Percentiles rank a stretch among this genome's conserved stretches.
Evolutionary conservation across 23 red algal genomes (phyloP).

Genomic region (Agarophyton chilense): DNA sequence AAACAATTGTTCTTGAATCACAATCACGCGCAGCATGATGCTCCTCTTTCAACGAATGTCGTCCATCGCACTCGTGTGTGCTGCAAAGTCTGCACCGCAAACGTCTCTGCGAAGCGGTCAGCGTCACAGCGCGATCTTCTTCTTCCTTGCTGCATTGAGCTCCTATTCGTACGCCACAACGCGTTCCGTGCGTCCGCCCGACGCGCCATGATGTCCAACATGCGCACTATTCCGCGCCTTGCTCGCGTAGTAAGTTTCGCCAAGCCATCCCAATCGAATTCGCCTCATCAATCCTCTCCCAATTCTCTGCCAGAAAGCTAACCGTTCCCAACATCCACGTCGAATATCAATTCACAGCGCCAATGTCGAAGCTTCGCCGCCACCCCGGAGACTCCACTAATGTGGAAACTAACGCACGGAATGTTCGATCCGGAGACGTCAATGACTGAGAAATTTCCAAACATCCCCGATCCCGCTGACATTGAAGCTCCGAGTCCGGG

Average conservation of each 20-base stretch:
- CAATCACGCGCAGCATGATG: too few species aligned
- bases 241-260: not conserved
- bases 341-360: not conserved
- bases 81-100: not conserved
- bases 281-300: not conserved
- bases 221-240: constrained; percentile 12
- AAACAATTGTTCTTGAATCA: too few species aligned
- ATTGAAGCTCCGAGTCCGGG: constrained; percentile 8
- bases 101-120: not conserved
- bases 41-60: not conserved
- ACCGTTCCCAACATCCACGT: not conserved
- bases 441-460: constrained; percentile 72
- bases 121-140: not conserved
- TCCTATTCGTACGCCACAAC: not conserved
- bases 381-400: constrained; percentile 7
- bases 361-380: constrained; percentile 27
- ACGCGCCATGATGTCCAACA: constrained; percentile 13
- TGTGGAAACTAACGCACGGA: constrained; percentile 87
- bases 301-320: not conserved
- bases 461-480: constrained; percentile 61
- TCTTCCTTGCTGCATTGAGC: not conserved
- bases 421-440: constrained; percentile 81
- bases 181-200: not conserved
- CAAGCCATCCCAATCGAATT: not conserved
- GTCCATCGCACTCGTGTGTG: constrained; percentile 1